Conservation (phyloP, 2,329 filamentous ascomycete species). For the Aspergillus melleus region DNA sequence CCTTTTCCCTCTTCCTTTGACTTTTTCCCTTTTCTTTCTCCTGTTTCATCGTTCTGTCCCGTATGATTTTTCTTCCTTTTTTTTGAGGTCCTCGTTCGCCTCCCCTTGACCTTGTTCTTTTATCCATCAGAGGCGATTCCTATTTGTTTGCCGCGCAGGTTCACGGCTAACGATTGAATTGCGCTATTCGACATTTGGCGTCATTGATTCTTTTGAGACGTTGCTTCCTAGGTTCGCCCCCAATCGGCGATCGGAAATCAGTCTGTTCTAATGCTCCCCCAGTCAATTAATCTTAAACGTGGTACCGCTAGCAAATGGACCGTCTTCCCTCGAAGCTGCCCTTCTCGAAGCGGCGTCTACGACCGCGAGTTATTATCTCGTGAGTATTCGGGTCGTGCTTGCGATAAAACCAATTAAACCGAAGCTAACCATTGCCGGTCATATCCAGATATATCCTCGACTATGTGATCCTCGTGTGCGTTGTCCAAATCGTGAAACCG, state of each 20-base stretch:
- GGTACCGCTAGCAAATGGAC: slow-evolving; percentile 20
- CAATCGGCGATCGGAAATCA: not conserved
- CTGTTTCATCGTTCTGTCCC: not conserved
- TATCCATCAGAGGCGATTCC: not conserved
- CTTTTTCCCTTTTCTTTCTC: not conserved
- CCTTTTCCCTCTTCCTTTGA: not conserved
- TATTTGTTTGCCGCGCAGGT: slow-evolving; percentile 9
- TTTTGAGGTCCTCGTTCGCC: not conserved
- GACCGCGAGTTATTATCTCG: slow-evolving; percentile 54
- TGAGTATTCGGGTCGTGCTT: slow-evolving; percentile 33
- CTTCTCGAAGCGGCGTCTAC: slow-evolving; percentile 55
- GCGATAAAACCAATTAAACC: not conserved
- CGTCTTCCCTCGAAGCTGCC: slow-evolving; percentile 46
- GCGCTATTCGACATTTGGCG: too few relatives aligned
- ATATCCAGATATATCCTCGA: slow-evolving; percentile 55
- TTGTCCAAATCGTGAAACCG: slow-evolving; percentile 3
- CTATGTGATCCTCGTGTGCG: slow-evolving; percentile 61
- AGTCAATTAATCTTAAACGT: not conserved
- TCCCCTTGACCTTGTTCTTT: not conserved
- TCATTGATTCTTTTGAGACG: not conserved
- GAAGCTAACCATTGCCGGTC: slow-evolving; percentile 2
- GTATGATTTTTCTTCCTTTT: not conserved
- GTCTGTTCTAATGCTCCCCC: not conserved
- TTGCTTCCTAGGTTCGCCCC: not conserved
- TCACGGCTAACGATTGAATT: slow-evolving; percentile 1